A percentile compares a stretch with the other conserved stretches of the same genome.
Evolutionary conservation across 805 yeast species (phyloP).

Genomic region (Yarrowia divulgata): DNA sequence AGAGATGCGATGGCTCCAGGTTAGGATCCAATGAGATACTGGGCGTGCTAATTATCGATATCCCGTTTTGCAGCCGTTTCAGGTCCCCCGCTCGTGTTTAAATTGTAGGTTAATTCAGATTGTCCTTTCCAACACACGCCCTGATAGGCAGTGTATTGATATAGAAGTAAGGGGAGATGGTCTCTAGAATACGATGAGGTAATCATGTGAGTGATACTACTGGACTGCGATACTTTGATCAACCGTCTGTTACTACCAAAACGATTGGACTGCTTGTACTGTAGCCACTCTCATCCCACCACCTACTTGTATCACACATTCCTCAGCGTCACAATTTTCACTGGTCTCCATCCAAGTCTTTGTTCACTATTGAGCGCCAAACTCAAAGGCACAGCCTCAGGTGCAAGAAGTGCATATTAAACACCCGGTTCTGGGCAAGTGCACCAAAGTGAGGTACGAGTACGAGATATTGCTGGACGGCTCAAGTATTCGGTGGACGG

Average conservation of each 20-base stretch:
- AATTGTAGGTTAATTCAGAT: constrained; percentile 3
- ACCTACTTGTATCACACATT: no score
- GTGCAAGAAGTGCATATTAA: background rate
- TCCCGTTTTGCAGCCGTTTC: background rate
- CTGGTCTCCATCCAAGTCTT: background rate
- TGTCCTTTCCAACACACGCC: background rate
- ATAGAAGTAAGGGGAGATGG: no score
- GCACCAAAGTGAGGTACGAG: background rate
- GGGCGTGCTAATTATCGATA: background rate
- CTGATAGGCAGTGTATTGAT: background rate
- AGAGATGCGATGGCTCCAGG: background rate
- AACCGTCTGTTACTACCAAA: no score
- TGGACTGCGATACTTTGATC: no score
- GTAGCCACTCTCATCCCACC: no score
- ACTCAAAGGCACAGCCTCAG: constrained; percentile 22
- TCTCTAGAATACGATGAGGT: no score
- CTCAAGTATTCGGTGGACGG: no score
- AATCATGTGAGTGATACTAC: no score
- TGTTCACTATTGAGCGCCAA: background rate
- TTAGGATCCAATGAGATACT: background rate
- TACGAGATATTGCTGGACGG: background rate
- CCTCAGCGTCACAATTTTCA: no score
- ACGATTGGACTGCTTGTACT: no score
- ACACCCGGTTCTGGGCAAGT: background rate
- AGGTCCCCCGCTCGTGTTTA: background rate